A percentile compares a stretch with the other conserved stretches of the same genome.
phyloP scores from a whole-genome alignment of 768 basidiomycete species.

The Trametes gibbosa region DNA sequence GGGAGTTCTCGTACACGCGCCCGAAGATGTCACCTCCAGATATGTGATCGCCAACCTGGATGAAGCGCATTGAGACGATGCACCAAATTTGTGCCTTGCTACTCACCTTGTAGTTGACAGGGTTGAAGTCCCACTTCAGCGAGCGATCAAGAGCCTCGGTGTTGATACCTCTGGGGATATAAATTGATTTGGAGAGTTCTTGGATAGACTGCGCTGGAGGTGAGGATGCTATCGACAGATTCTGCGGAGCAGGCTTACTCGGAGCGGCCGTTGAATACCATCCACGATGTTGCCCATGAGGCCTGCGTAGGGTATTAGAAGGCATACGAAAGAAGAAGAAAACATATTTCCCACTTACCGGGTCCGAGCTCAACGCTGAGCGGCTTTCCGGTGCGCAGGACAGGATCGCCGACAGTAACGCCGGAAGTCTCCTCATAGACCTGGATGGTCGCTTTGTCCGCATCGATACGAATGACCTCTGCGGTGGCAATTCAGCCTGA shows the following conservation, averaged over 20 bases:
- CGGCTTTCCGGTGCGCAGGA: slow-evolving; percentile 95
- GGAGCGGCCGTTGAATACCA: slow-evolving; percentile 90
- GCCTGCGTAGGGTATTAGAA: slow-evolving; percentile 44
- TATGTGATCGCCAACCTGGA: slow-evolving; percentile 91
- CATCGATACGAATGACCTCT: slow-evolving; percentile 99
- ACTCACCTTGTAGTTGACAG: slow-evolving; percentile 68
- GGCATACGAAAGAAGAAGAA: neutral
- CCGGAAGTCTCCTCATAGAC: slow-evolving; percentile 99
- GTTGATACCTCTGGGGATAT: slow-evolving; percentile 98
- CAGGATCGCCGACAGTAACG: slow-evolving; percentile 98
- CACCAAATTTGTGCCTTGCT: slow-evolving; percentile 5
- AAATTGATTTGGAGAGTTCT: slow-evolving; percentile 97
- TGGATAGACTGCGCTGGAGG: slow-evolving; percentile 67
- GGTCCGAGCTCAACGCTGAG: slow-evolving; percentile 97
- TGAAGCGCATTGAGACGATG: neutral
- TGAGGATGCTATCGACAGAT: slow-evolving; percentile 3
- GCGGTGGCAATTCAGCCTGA: neutral
- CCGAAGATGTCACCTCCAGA: slow-evolving; percentile 98
- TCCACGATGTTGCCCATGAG: slow-evolving; percentile 99
- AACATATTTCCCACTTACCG: slow-evolving; percentile 47
- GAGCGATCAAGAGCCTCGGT: slow-evolving; percentile 89
- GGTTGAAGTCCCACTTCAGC: slow-evolving; percentile 94
- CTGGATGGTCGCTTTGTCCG: slow-evolving; percentile 97
- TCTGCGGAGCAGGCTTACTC: slow-evolving; percentile 47
- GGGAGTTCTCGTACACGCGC: slow-evolving; percentile 93